phyloP scores from a whole-genome alignment of 352 stramenopile genomes.

The Pythium oligandrum region DNA sequence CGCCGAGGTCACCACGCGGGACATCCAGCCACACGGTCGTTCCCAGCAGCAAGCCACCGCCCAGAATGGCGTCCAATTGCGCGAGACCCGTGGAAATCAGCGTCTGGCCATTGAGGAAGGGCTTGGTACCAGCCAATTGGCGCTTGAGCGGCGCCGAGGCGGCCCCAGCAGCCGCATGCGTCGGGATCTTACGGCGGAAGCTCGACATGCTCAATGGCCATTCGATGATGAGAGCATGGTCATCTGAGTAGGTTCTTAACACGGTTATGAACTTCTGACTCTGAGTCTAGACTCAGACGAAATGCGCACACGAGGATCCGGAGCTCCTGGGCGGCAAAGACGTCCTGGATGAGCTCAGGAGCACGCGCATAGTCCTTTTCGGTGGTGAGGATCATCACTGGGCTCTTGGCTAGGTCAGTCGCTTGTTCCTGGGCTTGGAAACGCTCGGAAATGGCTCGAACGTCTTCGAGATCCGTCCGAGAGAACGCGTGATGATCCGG shows the following conservation, averaged over 20 bases:
- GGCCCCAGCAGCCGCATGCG: background rate
- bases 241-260: constrained; percentile 12
- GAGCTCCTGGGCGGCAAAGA: constrained; percentile 5
- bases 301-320: constrained; percentile 12
- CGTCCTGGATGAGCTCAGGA: constrained; percentile 7
- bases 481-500: constrained; percentile 61
- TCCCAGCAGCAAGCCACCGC: constrained; percentile 46
- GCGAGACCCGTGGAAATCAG: constrained; percentile 48
- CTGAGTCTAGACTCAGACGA: background rate
- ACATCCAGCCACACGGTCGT: constrained; percentile 50
- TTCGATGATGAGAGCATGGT: constrained; percentile 1
- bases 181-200: constrained; percentile 34
- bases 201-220: constrained; percentile 25
- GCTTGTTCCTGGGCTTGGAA: too few species aligned
- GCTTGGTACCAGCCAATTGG: constrained; percentile 39
- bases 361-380: constrained; percentile 60
- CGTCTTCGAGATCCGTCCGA: constrained; percentile 24
- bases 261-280: constrained; percentile 8
- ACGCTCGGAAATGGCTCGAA: constrained; percentile 6
- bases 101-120: constrained; percentile 65
- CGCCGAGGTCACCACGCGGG: constrained; percentile 15
- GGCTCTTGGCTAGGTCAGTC: too few species aligned
- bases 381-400: constrained; percentile 50
- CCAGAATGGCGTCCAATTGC: constrained; percentile 49
- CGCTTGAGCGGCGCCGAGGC: background rate